These are phyloP conservation scores for Cordyceps javanica DNA, from an alignment of 2,329 filamentous ascomycete species.

Conservation along the genomic window DNA sequence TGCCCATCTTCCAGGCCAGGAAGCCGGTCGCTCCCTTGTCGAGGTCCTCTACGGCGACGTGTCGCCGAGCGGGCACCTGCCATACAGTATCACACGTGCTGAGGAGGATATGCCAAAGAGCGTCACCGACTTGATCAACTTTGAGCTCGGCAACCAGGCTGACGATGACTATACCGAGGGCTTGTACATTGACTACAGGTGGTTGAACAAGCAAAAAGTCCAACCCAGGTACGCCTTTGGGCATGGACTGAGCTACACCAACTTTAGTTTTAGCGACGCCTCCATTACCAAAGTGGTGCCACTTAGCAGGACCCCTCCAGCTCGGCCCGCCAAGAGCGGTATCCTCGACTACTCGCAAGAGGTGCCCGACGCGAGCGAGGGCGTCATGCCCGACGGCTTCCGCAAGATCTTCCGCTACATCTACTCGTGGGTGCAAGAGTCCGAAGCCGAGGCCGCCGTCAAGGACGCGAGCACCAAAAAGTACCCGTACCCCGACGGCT, in stretches of 20 bases:
- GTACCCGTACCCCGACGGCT: slow-evolving; percentile 62
- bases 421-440: slow-evolving; percentile 57
- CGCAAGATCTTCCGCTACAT: slow-evolving; percentile 58
- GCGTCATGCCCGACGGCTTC: slow-evolving; percentile 54
- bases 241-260: slow-evolving; percentile 76
- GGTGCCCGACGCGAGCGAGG: slow-evolving; percentile 48
- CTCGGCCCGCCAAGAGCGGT: slow-evolving; percentile 30
- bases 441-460: slow-evolving; percentile 35
- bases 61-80: slow-evolving; percentile 72
- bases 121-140: slow-evolving; percentile 38
- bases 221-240: slow-evolving; percentile 80
- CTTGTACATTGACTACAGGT: slow-evolving; percentile 81
- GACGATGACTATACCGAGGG: slow-evolving; percentile 82
- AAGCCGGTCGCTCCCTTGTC: slow-evolving; percentile 74
- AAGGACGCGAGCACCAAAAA: slow-evolving; percentile 26
- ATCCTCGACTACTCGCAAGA: slow-evolving; percentile 40
- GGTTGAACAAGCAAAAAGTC: slow-evolving; percentile 73
- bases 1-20: slow-evolving; percentile 81
- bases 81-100: slow-evolving; percentile 76
- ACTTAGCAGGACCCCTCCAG: slow-evolving; percentile 34
- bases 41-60: slow-evolving; percentile 74
- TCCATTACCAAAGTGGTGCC: slow-evolving; percentile 40
- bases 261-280: slow-evolving; percentile 54
- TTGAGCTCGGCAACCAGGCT: slow-evolving; percentile 53
- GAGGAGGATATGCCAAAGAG: slow-evolving; percentile 64